These are phyloP conservation scores for Aspergillus calidoustus DNA, from an alignment of 2,329 filamentous ascomycete genomes.

Conservation along the genomic window DNA sequence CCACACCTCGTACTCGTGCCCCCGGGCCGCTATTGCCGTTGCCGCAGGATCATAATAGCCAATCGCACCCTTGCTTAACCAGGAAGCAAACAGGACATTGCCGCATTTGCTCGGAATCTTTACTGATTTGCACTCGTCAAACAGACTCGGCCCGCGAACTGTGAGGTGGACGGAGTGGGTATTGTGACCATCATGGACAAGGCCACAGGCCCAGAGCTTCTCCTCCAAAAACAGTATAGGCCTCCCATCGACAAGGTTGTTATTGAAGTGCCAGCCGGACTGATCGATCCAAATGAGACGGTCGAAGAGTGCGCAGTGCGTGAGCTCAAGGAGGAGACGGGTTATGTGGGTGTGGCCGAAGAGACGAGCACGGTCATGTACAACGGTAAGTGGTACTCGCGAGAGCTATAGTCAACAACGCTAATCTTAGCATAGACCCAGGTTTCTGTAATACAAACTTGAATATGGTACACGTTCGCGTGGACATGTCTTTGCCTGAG, in stretches of 20 bases:
- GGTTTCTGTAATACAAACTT: slow-evolving; percentile 56
- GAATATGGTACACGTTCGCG: slow-evolving; percentile 68
- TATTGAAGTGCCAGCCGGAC: slow-evolving; percentile 64
- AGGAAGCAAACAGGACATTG: slow-evolving; percentile 1
- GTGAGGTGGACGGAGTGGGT: slow-evolving; percentile 61
- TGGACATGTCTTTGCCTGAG: slow-evolving; percentile 70
- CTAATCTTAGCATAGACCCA: slow-evolving; percentile 42
- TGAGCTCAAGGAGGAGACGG: slow-evolving; percentile 66
- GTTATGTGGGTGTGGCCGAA: slow-evolving; percentile 59
- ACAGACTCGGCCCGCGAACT: slow-evolving; percentile 55
- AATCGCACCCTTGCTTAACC: slow-evolving; percentile 1
- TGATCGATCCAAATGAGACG: slow-evolving; percentile 62
- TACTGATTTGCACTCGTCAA: slow-evolving; percentile 9
- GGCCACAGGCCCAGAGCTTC: slow-evolving; percentile 52
- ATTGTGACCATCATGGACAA: slow-evolving; percentile 64
- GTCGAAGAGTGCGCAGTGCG: slow-evolving; percentile 61
- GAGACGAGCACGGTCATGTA: slow-evolving; percentile 50
- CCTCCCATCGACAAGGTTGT: slow-evolving; percentile 62
- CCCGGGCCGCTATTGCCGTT: background rate
- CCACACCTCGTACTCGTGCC: background rate
- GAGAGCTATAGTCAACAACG: background rate
- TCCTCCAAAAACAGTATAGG: slow-evolving; percentile 64
- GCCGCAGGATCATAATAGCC: background rate
- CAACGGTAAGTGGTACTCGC: slow-evolving; percentile 42
- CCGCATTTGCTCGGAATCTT: background rate